phyloP scores from a whole-genome alignment of 179 eudicot species.

The Spergularia azorica region DNA sequence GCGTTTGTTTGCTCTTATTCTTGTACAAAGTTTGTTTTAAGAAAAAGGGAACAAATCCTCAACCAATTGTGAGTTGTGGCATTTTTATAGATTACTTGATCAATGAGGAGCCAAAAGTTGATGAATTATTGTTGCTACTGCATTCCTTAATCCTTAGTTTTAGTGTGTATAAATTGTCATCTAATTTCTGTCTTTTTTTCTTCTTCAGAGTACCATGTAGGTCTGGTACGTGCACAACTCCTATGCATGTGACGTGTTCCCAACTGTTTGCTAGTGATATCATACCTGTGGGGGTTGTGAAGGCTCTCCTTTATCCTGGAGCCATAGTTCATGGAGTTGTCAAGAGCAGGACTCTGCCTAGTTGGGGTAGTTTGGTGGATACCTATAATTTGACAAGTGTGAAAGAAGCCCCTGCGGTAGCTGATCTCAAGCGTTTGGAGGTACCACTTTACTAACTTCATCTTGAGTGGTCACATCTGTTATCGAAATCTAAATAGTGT shows the following conservation, averaged over 20 bases:
- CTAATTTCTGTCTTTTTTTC: constrained; percentile 14
- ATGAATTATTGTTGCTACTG: constrained; percentile 11
- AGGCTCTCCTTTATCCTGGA: constrained; percentile 86
- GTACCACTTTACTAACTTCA: constrained; percentile 33
- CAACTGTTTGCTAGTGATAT: constrained; percentile 84
- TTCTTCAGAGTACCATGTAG: constrained; percentile 77
- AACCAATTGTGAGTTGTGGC: neutral
- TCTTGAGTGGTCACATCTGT: neutral
- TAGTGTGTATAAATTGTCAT: constrained; percentile 5
- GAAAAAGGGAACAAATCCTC: neutral
- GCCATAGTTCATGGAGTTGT: constrained; percentile 65
- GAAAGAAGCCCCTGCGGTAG: constrained; percentile 63
- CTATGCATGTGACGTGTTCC: constrained; percentile 83
- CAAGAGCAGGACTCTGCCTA: constrained; percentile 65
- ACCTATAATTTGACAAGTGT: constrained; percentile 72
- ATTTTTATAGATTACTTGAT: neutral
- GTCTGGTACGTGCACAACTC: constrained; percentile 81
- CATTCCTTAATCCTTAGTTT: neutral
- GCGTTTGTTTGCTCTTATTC: neutral
- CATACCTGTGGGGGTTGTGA: constrained; percentile 65
- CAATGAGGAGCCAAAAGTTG: neutral
- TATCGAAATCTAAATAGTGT: neutral
- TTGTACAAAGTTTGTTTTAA: neutral
- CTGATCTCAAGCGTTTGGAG: constrained; percentile 92
- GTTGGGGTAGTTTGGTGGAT: constrained; percentile 62